Evolutionary conservation across 169 alveolate species (phyloP).

Genomic region (Cryptosporidium ubiquitum): DNA sequence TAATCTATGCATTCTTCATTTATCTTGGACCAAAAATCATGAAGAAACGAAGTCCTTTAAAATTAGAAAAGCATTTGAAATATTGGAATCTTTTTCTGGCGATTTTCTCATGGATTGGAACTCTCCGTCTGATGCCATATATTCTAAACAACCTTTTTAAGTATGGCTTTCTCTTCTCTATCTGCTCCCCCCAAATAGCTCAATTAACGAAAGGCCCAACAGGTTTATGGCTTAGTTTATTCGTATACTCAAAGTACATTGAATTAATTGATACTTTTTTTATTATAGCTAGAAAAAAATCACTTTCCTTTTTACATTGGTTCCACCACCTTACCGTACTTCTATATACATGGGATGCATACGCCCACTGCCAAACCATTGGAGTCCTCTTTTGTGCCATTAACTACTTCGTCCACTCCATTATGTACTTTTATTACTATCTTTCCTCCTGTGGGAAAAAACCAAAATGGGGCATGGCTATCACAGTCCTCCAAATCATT

Average conservation of each 20-base stretch:
- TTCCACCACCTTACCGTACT: slow-evolving; percentile 88
- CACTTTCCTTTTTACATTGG: slow-evolving; percentile 85
- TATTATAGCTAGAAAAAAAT: slow-evolving; percentile 80
- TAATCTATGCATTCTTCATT: slow-evolving; percentile 78
- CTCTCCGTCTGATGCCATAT: slow-evolving; percentile 77
- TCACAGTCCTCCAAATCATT: slow-evolving; percentile 81
- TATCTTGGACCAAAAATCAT: slow-evolving; percentile 79
- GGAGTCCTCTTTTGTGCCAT: slow-evolving; percentile 84
- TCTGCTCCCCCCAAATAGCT: slow-evolving; percentile 81
- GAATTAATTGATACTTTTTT: slow-evolving; percentile 86
- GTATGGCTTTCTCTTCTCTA: slow-evolving; percentile 79
- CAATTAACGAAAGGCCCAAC: slow-evolving; percentile 82
- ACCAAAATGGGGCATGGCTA: slow-evolving; percentile 83
- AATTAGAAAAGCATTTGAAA: slow-evolving; percentile 76
- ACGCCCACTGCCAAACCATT: slow-evolving; percentile 82
- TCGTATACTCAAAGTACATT: slow-evolving; percentile 83
- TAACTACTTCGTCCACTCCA: slow-evolving; percentile 85
- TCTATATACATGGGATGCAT: slow-evolving; percentile 88
- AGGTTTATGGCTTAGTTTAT: slow-evolving; percentile 83
- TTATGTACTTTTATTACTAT: slow-evolving; percentile 87
- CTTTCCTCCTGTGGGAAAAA: slow-evolving; percentile 77
- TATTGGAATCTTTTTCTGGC: slow-evolving; percentile 84
- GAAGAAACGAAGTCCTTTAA: slow-evolving; percentile 78
- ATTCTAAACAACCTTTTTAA: slow-evolving; percentile 54
- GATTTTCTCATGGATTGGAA: slow-evolving; percentile 80